Base-by-base conservation (phyloP, 2,329 filamentous ascomycete species). In the Exserohilum rostratum region DNA sequence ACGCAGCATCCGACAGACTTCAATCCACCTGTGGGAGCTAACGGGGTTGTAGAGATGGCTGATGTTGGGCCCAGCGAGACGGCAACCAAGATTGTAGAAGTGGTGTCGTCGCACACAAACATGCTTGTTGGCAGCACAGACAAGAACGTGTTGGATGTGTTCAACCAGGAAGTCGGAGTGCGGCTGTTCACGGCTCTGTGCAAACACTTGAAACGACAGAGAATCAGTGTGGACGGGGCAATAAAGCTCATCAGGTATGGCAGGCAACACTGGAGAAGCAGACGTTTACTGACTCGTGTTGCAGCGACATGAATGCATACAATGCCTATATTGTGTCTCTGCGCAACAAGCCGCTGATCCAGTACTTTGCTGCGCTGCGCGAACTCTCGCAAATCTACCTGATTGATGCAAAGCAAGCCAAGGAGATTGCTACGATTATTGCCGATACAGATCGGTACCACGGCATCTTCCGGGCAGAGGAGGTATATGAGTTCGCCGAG, bases 401-500 rank as follows among this genome's bases (percentile, higher is more conserved):
- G 46, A 96, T 99, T 58, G 91, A 93, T 59, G 84, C 89, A 3
- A 82, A 83, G 22, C 90, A 98, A 71, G 91, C 95, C 12, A 96
- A 96, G 74, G 95, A 98, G 74, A 89, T 99, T 82, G 95, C 95
- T 5, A 90, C 89, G 2, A 91, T 99, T 51, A 97, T 99, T 71
- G 93, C 95, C 0, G 95, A 99, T 71, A 87, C 86, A 1, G 90
- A 93, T 70, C 85, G 93, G 2, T 99, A 98, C 73, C 85, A 90
- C 22, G 95, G 95, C 11, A 90, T 99, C 44, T 97, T 98, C 70
- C 85, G 93, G 17, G 91, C 93, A 0, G 95, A 99, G 75, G 95
- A 99, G 79, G 95, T 98, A 3, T 96, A 96, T 69, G 93, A 98
- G 79, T 99, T 96, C 79, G 95, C 93, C 1, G 92, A 97, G 77